Conservation (phyloP, 345 rosid species). For the Populus simonii region DNA sequence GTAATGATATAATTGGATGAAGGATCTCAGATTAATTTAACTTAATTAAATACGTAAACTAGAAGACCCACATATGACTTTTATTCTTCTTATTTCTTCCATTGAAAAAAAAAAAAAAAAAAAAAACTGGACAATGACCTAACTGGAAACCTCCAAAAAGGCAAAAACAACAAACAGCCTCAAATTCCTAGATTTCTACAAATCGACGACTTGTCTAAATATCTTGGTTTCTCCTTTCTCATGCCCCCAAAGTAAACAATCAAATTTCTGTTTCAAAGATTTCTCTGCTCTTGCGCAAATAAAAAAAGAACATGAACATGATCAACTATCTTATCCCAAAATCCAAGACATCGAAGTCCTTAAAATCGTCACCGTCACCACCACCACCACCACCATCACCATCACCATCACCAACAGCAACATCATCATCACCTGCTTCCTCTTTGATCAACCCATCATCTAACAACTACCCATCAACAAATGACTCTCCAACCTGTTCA, state of each 20-base stretch:
- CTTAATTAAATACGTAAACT: too few species aligned
- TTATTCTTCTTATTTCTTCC: too few species aligned
- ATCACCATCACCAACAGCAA: background rate
- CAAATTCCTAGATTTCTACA: too few species aligned
- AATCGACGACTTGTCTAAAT: too few species aligned
- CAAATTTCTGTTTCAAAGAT: too few species aligned
- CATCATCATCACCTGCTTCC: background rate
- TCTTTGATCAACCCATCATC: background rate
- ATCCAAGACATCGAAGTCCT: background rate
- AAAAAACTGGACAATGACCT: background rate
- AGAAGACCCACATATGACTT: too few species aligned
- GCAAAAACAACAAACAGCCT: too few species aligned
- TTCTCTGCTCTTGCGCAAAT: constrained; percentile 26
- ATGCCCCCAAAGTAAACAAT: too few species aligned
- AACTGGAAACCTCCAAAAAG: background rate
- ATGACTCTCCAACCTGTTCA: background rate
- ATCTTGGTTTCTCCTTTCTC: too few species aligned
- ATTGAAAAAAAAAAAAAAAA: too few species aligned
- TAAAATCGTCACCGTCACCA: background rate
- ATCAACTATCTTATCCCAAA: background rate
- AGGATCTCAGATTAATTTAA: too few species aligned
- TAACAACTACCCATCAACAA: background rate
- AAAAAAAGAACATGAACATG: constrained; percentile 18
- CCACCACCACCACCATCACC: background rate
- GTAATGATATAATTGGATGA: too few species aligned